phyloP scores from a whole-genome alignment of 805 yeast genomes.

The Saccharomyces jurei region DNA sequence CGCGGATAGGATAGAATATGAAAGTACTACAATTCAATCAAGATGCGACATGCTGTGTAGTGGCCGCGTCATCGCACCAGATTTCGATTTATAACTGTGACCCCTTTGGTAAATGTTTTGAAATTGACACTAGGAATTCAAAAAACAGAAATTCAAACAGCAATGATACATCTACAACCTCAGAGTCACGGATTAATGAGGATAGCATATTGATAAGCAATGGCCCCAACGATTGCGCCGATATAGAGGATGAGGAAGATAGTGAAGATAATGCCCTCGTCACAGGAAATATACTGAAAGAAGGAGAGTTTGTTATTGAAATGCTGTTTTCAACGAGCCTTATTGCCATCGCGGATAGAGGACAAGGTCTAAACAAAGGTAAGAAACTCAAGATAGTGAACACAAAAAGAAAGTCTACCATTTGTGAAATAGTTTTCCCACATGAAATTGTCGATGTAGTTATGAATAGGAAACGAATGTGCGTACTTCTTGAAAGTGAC shows the following conservation, averaged over 20 bases:
- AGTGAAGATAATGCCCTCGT: background rate
- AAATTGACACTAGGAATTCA: conserved; percentile 28
- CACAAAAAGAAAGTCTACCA: conserved; percentile 59
- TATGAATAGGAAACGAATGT: conserved; percentile 73
- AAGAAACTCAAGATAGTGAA: conserved; percentile 59
- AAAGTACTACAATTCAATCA: conserved; percentile 74
- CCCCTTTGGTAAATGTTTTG: conserved; percentile 71
- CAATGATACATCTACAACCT: background rate
- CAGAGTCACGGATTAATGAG: background rate
- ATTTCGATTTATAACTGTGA: conserved; percentile 79
- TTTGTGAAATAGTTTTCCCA: conserved; percentile 86
- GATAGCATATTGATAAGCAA: background rate
- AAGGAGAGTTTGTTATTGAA: conserved; percentile 47
- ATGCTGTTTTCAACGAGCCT: conserved; percentile 87
- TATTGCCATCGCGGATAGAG: conserved; percentile 73
- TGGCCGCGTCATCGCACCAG: conserved; percentile 58
- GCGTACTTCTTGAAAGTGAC: conserved; percentile 62
- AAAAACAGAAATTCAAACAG: conserved; percentile 3
- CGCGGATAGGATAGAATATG: conserved; percentile 8
- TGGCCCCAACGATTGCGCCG: background rate
- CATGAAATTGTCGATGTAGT: conserved; percentile 62
- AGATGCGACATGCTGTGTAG: conserved; percentile 69
- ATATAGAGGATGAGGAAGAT: conserved; percentile 1
- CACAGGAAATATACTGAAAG: conserved; percentile 27
- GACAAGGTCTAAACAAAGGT: conserved; percentile 52